These are phyloP conservation scores for Leptoxyphium fumago DNA, from an alignment of 2,329 filamentous ascomycete species.

Conservation along the genomic window DNA sequence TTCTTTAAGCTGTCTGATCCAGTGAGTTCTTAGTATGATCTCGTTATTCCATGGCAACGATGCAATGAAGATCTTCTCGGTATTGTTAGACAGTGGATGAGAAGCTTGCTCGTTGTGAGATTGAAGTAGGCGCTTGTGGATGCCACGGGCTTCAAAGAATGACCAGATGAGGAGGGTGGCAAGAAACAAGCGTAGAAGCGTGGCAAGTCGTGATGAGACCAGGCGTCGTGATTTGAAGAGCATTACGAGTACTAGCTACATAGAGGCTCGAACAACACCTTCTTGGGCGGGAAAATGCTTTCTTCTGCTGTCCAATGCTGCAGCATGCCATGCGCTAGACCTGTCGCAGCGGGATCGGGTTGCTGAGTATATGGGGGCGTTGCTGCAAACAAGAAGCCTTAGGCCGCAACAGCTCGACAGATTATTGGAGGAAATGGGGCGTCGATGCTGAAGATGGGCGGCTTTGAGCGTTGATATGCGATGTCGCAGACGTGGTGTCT, in stretches of 20 bases:
- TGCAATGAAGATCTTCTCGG: conserved; percentile 45
- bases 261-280: too few species aligned
- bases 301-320: too few species aligned
- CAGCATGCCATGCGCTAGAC: too few species aligned
- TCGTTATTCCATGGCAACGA: conserved; percentile 57
- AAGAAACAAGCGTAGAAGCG: background rate
- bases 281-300: too few species aligned
- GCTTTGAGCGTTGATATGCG: too few species aligned
- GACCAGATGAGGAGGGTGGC: background rate
- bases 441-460: too few species aligned
- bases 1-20: conserved; percentile 45
- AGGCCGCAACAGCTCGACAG: too few species aligned
- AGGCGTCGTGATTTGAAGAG: background rate
- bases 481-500: too few species aligned
- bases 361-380: too few species aligned
- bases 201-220: background rate
- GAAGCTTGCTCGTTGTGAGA: background rate
- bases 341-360: too few species aligned
- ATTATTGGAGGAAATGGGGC: too few species aligned
- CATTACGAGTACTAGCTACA: background rate
- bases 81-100: background rate
- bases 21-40: conserved; percentile 43
- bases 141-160: background rate
- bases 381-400: too few species aligned
- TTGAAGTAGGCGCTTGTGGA: background rate